phyloP scores from a whole-genome alignment of 2,329 filamentous ascomycete species.

The Aureobasidium sp. region DNA sequence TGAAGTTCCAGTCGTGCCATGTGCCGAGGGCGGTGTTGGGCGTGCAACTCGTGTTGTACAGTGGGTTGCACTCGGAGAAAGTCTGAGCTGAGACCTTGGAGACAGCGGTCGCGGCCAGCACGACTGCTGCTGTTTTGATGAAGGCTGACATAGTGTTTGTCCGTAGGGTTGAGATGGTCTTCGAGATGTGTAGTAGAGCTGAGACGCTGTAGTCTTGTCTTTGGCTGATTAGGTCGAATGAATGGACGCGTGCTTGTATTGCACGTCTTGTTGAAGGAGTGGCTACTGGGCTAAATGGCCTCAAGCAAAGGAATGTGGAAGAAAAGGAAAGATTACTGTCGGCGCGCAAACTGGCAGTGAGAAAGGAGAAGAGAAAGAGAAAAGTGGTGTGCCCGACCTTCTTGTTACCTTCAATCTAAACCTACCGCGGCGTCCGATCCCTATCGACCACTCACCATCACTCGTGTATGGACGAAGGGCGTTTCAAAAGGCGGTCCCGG shows the following conservation, averaged over 20 bases:
- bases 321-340: constrained; percentile 1
- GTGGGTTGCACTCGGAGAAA: constrained; percentile 68
- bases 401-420: constrained; percentile 6
- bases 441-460: background rate
- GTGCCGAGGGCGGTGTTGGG: constrained; percentile 63
- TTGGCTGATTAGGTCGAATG: background rate
- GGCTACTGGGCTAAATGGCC: background rate
- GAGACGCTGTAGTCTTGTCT: background rate
- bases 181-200: background rate
- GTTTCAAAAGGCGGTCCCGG: constrained; percentile 8
- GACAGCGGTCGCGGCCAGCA: constrained; percentile 27
- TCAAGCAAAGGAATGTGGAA: constrained; percentile 7
- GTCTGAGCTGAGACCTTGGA: constrained; percentile 61
- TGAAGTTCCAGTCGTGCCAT: constrained; percentile 58
- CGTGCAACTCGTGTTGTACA: constrained; percentile 58
- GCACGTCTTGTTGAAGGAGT: constrained; percentile 11
- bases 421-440: background rate
- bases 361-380: constrained; percentile 8
- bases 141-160: background rate
- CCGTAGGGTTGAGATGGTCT: background rate
- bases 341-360: background rate
- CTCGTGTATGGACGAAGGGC: background rate
- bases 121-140: constrained; percentile 19
- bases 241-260: constrained; percentile 5
- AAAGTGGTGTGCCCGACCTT: constrained; percentile 7